Base-by-base conservation (phyloP, 2,329 filamentous ascomycete genomes). In the Apiospora pterosperma region DNA sequence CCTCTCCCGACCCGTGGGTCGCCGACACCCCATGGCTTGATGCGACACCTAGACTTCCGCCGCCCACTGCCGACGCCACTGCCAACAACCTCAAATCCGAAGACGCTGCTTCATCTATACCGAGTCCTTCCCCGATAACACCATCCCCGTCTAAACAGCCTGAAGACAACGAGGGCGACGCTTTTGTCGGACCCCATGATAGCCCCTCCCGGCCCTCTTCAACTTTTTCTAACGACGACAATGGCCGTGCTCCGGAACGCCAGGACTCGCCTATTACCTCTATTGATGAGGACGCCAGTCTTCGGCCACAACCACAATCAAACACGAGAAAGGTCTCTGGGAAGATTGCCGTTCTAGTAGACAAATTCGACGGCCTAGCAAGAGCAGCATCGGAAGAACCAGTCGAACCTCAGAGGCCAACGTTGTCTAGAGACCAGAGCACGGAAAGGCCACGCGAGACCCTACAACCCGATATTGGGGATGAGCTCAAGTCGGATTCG, bases 281-380 rank as follows among this genome's bases (percentile, higher is more conserved):
- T 0, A 75, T 81, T 62, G 81, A 82, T 61, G 81, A 82, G 59
- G 80, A 79, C 19, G 69, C 72, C 2, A 74, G 68, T 16, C 64
- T 65, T 23, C 72, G 71, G 1, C 67, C 72, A 23, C 70, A 66
- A 4, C n/a, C n/a, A n/a, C 65, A 67, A 1, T 63, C 65, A 28
- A 55, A 28, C 19, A 68, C 67, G 42, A 71, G 74, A 52, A 76
- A 80, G 62, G 68, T 70, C 0, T 82, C 80, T 8, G 70, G 72
- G 5, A 85, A 82, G 66, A 82, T 86, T 2, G 81, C 83, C 63
- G 80, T 81, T 59, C 73, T 86, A 28, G 84, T 85, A 36, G 78
- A 78, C 25, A 79, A 82, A 75, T 85, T 79, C 60, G 83, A 88
- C 65, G 81, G 79, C 3, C 76, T 85, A 23, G 69, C 74, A 28